Conservation (phyloP, 1,284 basidiomycete species). For the Fistulinella cinereoalba region DNA sequence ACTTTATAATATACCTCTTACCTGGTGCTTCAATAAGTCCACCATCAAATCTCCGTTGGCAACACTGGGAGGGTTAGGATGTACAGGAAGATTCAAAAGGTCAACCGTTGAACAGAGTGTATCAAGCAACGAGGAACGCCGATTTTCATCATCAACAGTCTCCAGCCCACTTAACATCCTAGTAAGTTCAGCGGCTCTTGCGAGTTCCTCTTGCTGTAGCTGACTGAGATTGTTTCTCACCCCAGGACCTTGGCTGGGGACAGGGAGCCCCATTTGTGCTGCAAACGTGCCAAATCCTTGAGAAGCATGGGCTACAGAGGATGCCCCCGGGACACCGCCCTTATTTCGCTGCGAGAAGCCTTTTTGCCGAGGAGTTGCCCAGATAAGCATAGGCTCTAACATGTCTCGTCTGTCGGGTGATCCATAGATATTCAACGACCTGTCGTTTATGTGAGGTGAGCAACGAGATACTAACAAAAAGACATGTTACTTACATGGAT, state of each 20-base stretch:
- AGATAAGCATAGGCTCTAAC: conserved; percentile 65
- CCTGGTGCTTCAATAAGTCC: conserved; percentile 79
- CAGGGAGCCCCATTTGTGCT: conserved; percentile 18
- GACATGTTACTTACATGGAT: conserved; percentile 46
- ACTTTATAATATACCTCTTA: conserved; percentile 28
- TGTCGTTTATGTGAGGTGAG: conserved; percentile 28
- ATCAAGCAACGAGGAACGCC: conserved; percentile 68
- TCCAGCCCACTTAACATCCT: conserved; percentile 65
- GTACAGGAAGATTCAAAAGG: conserved; percentile 61
- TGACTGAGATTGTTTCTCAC: conserved; percentile 36
- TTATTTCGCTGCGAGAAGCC: conserved; percentile 44
- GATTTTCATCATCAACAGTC: conserved; percentile 74
- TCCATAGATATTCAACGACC: conserved; percentile 72
- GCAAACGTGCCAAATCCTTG: no score
- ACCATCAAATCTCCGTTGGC: conserved; percentile 62
- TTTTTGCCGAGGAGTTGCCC: conserved; percentile 69
- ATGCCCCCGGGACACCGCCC: conserved; percentile 21
- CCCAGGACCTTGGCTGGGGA: conserved; percentile 18
- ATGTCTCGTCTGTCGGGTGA: conserved; percentile 52
- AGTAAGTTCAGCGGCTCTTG: conserved; percentile 62
- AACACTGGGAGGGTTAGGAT: conserved; percentile 67
- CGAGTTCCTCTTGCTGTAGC: conserved; percentile 53
- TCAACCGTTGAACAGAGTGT: conserved; percentile 65
- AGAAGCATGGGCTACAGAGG: conserved; percentile 2
- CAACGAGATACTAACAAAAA: conserved; percentile 1